Base-by-base conservation (phyloP, 1,284 basidiomycete genomes). In the Leccinum insigne region DNA sequence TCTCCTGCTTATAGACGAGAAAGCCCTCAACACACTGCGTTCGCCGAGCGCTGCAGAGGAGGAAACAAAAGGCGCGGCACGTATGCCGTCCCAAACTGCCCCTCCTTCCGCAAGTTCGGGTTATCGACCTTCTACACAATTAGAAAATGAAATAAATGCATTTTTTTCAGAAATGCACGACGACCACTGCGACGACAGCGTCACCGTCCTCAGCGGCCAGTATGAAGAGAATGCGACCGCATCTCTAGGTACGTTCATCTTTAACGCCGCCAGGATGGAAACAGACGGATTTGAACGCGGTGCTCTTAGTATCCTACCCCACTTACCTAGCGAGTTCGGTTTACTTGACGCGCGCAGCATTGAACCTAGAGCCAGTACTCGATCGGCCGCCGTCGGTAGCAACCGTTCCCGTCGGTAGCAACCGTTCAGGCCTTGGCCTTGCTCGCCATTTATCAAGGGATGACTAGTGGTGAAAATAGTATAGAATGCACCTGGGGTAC, bases 371-470 rank as follows among this genome's bases (percentile, higher is more conserved):
- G 70, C 87, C 88, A 2, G 82, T 91, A 4, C 72, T 90, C 59
- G 89, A 91, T 64, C 78, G 87, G 11, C 85, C 88, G 1, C 89
- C 90, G 0, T 86, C 85, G 18, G 84, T 92, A 5, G 80, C 86
- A 16, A 91, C 89, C 0, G 84, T 92, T 14, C 90, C 89, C 90
- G 0, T 86, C 85, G 18, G 84, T 92, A 5, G 80, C 86, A 16
- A 91, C 89, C 0, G 84, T 92, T 14, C 90, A 92, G 74, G 81
- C 87, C 0, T 71, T 92, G 42, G 83, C 85, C 40, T 72, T 91
- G 60, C 85, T 29, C 7, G 26, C 26, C 26, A 88, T 91, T 58
- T 91, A 89, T 69, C 86, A 90, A 72, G 89, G 84, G 2, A 69
- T 88, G 57, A 80, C 79, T 68, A 82, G 81, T 5, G 81, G 81